These are phyloP conservation scores for Auriculariales sp. DNA, from an alignment of 768 basidiomycete species.

Conservation along the genomic window DNA sequence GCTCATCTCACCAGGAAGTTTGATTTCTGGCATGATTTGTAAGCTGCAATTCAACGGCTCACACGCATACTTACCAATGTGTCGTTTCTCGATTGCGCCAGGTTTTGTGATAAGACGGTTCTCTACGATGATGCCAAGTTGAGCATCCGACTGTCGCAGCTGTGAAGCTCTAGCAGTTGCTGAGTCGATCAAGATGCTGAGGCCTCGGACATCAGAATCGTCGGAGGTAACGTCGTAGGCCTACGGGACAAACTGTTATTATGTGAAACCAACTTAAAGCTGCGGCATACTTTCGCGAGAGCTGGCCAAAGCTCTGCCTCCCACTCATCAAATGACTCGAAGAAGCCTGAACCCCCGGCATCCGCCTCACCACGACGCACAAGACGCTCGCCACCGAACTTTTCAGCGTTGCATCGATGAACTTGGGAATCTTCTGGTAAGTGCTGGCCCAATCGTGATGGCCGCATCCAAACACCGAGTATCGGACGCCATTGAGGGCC, in stretches of 20 bases:
- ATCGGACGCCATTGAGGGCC: constrained; percentile 19
- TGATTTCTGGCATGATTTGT: constrained; percentile 24
- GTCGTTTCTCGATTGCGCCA: constrained; percentile 24
- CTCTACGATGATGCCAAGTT: constrained; percentile 24
- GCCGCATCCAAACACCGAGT: constrained; percentile 36
- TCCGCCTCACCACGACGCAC: constrained; percentile 26
- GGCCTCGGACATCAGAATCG: constrained; percentile 7
- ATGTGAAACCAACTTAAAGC: neutral
- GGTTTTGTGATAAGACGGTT: constrained; percentile 25
- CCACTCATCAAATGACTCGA: constrained; percentile 30
- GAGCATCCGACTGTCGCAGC: constrained; percentile 24
- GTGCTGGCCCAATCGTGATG: constrained; percentile 34
- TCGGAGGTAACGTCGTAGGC: constrained; percentile 18
- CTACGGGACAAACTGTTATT: constrained; percentile 9
- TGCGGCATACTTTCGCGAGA: constrained; percentile 17
- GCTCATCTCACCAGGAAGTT: constrained; percentile 22
- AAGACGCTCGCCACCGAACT: constrained; percentile 22
- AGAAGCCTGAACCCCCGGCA: constrained; percentile 25
- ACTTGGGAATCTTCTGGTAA: constrained; percentile 29
- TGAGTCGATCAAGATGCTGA: constrained; percentile 17
- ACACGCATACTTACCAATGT: constrained; percentile 29
- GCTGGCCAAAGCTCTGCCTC: constrained; percentile 23
- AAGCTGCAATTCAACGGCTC: neutral
- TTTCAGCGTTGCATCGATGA: constrained; percentile 23
- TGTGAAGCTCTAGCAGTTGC: constrained; percentile 17